phyloP scores from a whole-genome alignment of 176 grass and related monocot species.

The sorghum (Sorghum bicolor) region DNA sequence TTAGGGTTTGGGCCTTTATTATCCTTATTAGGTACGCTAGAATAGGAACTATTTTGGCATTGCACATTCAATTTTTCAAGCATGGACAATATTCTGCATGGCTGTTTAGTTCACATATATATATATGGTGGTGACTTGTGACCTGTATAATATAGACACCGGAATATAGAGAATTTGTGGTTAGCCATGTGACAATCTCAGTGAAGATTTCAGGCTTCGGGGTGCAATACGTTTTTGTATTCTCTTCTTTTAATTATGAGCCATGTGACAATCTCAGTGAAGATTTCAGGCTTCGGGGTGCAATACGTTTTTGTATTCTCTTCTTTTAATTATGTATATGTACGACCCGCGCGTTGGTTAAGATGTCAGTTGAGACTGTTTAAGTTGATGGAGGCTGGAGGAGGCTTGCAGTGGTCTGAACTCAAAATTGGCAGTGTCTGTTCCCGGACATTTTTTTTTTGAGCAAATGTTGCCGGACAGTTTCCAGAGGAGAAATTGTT shows the following conservation, averaged over 20 bases:
- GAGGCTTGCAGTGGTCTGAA: background rate
- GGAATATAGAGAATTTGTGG: background rate
- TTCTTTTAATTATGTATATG: background rate
- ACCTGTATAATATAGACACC: background rate
- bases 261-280: background rate
- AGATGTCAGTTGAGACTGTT: background rate
- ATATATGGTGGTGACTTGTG: background rate
- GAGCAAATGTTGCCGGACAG: background rate
- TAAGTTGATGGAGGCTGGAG: background rate
- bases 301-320: background rate
- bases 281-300: background rate
- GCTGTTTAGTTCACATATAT: background rate
- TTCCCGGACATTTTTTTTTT: background rate
- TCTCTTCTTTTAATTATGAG: background rate
- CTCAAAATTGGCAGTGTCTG: background rate
- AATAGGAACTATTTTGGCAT: background rate
- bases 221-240: background rate
- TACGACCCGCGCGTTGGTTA: background rate
- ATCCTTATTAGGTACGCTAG: background rate
- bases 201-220: background rate
- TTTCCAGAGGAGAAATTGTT: background rate
- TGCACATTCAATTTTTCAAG: background rate
- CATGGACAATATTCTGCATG: background rate
- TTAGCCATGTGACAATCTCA: background rate
- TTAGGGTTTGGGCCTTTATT: background rate